Conservation (phyloP, 768 basidiomycete species). For the Boletus pseudo-olivaceus region DNA sequence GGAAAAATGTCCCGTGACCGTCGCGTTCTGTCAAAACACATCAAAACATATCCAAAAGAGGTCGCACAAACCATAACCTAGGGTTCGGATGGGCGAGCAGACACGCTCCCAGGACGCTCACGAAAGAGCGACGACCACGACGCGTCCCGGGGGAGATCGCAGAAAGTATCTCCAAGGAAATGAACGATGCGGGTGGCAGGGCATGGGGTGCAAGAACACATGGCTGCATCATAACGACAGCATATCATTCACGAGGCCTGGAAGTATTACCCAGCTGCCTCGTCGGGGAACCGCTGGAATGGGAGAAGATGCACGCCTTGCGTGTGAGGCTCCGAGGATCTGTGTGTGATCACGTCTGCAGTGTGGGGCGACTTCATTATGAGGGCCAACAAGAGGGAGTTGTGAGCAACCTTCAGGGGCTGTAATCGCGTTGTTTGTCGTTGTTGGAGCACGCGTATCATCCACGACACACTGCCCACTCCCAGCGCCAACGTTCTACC, state of each 20-base stretch:
- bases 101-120: neutral
- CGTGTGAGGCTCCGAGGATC: constrained; percentile 2
- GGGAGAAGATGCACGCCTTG: neutral
- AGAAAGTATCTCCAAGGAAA: neutral
- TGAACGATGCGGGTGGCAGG: constrained; percentile 6
- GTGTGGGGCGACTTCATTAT: neutral
- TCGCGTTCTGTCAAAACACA: constrained; percentile 30
- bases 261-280: neutral
- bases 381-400: neutral
- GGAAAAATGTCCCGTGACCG: constrained; percentile 36
- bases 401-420: constrained; percentile 12
- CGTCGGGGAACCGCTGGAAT: neutral
- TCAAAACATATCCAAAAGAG: constrained; percentile 17
- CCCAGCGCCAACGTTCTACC: constrained; percentile 17
- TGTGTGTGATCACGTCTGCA: neutral
- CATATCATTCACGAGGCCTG: constrained; percentile 22
- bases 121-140: constrained; percentile 2
- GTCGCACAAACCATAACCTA: constrained; percentile 16
- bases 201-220: constrained; percentile 15
- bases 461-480: constrained; percentile 10
- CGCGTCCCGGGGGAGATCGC: neutral
- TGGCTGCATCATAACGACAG: constrained; percentile 4
- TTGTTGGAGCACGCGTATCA: constrained; percentile 39
- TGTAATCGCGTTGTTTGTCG: constrained; percentile 37
- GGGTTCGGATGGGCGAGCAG: constrained; percentile 11